A percentile compares a stretch with the other conserved stretches of the same genome.
Conservation (phyloP, 2,329 filamentous ascomycete genomes). For the Shiraia bambusicola region DNA sequence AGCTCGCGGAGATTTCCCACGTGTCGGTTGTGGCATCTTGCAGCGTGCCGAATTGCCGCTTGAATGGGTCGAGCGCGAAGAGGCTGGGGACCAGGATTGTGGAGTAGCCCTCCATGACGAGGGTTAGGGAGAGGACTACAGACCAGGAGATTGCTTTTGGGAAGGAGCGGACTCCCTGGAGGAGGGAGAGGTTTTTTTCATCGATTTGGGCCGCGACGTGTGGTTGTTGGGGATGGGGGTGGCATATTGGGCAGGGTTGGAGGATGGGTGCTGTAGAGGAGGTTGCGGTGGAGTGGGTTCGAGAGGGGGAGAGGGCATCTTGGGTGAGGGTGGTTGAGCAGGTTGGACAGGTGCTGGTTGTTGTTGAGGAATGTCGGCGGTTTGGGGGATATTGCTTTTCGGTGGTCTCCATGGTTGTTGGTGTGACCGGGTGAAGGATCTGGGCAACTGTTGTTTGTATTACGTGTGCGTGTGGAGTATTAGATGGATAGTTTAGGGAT, state of each 20-base stretch:
- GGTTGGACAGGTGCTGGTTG: neutral
- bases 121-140: constrained; percentile 76
- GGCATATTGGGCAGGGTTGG: neutral
- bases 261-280: constrained; percentile 2
- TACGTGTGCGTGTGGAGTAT: no score
- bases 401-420: no score
- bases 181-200: constrained; percentile 47
- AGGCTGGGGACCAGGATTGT: constrained; percentile 76
- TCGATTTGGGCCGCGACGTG: neutral
- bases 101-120: constrained; percentile 87
- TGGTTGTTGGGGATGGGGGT: neutral
- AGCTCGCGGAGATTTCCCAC: constrained; percentile 43
- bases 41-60: constrained; percentile 36
- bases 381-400: no score
- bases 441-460: no score
- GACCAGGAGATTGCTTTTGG: constrained; percentile 85
- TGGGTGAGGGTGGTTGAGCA: no score
- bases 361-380: neutral
- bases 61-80: constrained; percentile 51
- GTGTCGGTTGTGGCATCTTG: constrained; percentile 5
- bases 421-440: no score
- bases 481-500: no score
- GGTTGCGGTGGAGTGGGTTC: neutral
- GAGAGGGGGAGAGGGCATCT: neutral
- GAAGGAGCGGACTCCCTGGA: constrained; percentile 73